Percentiles rank a stretch among this genome's conserved stretches.
Conservation (phyloP, 306 rosid genomes). For the peach (Prunus persica) region DNA sequence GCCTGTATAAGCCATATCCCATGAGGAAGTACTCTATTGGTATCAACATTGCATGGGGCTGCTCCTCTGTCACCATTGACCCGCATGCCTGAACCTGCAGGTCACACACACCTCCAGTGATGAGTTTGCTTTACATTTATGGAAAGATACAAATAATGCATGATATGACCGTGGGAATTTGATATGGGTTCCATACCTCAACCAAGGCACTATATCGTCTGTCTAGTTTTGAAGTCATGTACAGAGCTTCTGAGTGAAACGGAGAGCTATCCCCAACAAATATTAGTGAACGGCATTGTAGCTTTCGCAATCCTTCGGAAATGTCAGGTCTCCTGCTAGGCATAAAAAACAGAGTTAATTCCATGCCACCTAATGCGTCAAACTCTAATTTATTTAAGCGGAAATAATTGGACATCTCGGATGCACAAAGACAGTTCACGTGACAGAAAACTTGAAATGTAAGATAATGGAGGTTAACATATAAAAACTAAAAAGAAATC, state of each 20-base stretch:
- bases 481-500: neutral
- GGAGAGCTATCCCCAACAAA: constrained; percentile 93
- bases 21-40: constrained; percentile 88
- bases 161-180: neutral
- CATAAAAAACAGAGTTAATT: constrained; percentile 2
- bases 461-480: neutral
- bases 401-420: neutral
- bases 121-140: constrained; percentile 13
- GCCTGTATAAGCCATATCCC: constrained; percentile 86
- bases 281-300: constrained; percentile 83
- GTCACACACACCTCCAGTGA: constrained; percentile 18
- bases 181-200: constrained; percentile 52
- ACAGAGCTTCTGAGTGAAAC: constrained; percentile 72
- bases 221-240: constrained; percentile 82
- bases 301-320: constrained; percentile 64
- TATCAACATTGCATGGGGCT: constrained; percentile 95
- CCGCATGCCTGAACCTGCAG: constrained; percentile 94
- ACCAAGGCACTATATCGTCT: constrained; percentile 86
- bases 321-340: constrained; percentile 75
- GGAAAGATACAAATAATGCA: neutral
- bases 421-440: neutral
- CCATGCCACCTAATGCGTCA: constrained; percentile 1
- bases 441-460: too few species aligned
- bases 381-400: constrained; percentile 10
- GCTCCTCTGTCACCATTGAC: constrained; percentile 97